These are phyloP conservation scores for Diaporthe nobilis DNA, from an alignment of 2,329 filamentous ascomycete genomes.

Conservation along the genomic window DNA sequence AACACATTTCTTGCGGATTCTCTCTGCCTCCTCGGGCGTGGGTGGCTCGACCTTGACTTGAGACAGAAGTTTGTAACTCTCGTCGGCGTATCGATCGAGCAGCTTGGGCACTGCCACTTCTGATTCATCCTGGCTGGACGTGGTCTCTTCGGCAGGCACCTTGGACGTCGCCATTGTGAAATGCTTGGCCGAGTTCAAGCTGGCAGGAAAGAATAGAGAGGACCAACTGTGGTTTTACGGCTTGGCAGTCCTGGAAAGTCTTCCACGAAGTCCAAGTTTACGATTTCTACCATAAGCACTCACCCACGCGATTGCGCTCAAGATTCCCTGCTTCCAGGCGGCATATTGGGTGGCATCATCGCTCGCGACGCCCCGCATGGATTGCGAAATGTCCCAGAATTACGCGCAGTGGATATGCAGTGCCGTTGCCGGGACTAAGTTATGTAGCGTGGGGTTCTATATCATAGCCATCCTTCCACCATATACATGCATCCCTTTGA, in stretches of 20 bases:
- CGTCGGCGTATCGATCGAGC: slow-evolving; percentile 55
- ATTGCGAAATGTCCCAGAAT: slow-evolving; percentile 15
- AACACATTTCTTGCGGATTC: slow-evolving; percentile 53
- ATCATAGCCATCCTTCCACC: background rate
- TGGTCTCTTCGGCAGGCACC: background rate
- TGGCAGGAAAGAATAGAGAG: background rate
- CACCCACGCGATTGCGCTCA: background rate
- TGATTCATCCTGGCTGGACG: slow-evolving; percentile 14
- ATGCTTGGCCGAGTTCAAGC: background rate
- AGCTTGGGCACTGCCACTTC: slow-evolving; percentile 47
- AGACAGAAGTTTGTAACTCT: slow-evolving; percentile 58
- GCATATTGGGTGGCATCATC: slow-evolving; percentile 25
- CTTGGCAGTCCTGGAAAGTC: background rate
- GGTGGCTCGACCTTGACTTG: slow-evolving; percentile 55
- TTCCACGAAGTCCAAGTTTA: background rate
- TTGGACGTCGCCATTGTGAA: slow-evolving; percentile 22
- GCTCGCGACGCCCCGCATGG: slow-evolving; percentile 34
- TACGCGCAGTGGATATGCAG: background rate
- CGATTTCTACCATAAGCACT: background rate
- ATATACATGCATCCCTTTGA: background rate
- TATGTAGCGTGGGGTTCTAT: background rate
- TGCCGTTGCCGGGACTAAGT: background rate
- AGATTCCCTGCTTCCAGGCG: background rate
- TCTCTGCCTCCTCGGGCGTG: slow-evolving; percentile 46
- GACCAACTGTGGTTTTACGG: background rate